Evolutionary conservation across 1,284 basidiomycete genomes (phyloP), one percentile per base, ranked within the genome.

Genomic region (Cutaneotrichosporon mucoides): DNA sequence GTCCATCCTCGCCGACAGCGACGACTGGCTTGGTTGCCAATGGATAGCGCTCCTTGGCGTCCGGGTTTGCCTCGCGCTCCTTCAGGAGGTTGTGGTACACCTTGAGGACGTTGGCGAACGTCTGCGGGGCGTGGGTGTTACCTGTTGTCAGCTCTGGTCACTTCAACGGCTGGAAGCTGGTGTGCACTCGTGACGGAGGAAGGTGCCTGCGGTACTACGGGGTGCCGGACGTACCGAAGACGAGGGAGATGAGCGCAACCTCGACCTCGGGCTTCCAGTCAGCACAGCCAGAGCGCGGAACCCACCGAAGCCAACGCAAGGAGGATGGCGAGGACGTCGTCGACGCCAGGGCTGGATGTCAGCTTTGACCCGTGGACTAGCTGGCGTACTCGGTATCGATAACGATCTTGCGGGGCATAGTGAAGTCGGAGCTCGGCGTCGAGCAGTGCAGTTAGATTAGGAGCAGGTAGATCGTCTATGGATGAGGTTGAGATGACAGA

Each of bases 311-410:
- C 63, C 42, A 73, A 65, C 12, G 65, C 69, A n/a, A 79, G 69
- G 53, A 80, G 68, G 63, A 79, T 87, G 42, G 92, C 92, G 48
- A 95, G 76, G 42, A 86, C 82, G 74, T 98, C 94, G 77, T 98
- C 94, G 3, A 96, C 90, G 49, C 94, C 94, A 24, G 77, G 77
- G 52, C 69, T 71, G 51, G 3, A 24, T 16, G 43, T 61, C n/a
- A 60, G 50, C 50, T 40, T 12, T 6, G 11, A 45, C 33, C 11
- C 24, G 9, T 12, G 16, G 10, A 2, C 24, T 3, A 24, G 13
- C 8, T 7, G 33, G 63, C 68, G 34, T 50, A 69, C 70, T 79
- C 77, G 8, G 77, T 79, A 56, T 79, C 77, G 54, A 79, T 68
- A 50, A 77, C 72, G 52, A 79, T 68, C 61, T 76, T 76, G 24